phyloP scores from a whole-genome alignment of 1,139 yeast species.

The Geotrichum macrosporum region DNA sequence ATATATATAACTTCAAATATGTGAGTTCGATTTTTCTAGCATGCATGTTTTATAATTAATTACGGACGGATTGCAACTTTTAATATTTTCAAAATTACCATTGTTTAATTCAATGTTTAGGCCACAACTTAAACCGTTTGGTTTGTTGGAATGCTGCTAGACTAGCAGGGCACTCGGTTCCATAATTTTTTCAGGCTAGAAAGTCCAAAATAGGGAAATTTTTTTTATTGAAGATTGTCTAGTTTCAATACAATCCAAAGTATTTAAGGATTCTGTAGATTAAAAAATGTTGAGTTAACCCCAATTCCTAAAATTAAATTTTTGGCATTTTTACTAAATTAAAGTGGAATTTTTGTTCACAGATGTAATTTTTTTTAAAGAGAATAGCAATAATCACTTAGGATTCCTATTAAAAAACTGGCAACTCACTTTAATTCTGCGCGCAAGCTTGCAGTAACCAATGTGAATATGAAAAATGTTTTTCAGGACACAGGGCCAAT shows the following conservation, averaged over 20 bases:
- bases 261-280: conserved; percentile 4
- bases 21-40: conserved; percentile 12
- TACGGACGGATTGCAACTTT: conserved; percentile 17
- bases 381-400: too few species aligned
- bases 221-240: conserved; percentile 1
- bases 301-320: conserved; percentile 12
- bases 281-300: conserved; percentile 10
- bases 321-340: conserved; percentile 14
- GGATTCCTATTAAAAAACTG: too few species aligned
- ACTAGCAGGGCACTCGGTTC: too few species aligned
- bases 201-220: neutral
- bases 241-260: neutral
- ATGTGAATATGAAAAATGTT: too few species aligned
- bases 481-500: too few species aligned
- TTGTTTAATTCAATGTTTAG: conserved; percentile 8
- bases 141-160: too few species aligned
- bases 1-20: conserved; percentile 17
- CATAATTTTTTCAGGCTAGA: too few species aligned
- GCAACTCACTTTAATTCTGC: too few species aligned
- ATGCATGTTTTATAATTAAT: conserved; percentile 11
- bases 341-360: conserved; percentile 17
- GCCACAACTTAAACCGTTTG: conserved; percentile 19
- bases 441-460: too few species aligned
- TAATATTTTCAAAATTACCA: conserved; percentile 13
- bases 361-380: conserved; percentile 14